A percentile compares a stretch with the other conserved stretches of the same genome.
Evolutionary conservation across 1,284 basidiomycete species (phyloP).

Genomic region (Peniophora sp.): DNA sequence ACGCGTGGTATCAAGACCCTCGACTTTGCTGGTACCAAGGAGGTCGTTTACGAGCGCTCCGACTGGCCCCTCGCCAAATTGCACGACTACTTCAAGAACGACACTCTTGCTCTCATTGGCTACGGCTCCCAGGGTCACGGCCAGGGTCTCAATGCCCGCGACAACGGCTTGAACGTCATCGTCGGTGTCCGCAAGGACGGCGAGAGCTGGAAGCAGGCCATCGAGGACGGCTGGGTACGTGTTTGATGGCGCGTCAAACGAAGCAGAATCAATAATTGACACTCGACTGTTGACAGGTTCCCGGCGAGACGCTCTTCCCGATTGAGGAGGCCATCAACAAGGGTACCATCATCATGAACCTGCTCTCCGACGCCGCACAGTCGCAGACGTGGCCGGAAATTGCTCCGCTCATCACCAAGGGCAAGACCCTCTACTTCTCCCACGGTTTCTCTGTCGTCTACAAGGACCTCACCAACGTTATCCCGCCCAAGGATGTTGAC

Average conservation of each 20-base stretch:
- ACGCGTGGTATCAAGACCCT: slow-evolving; percentile 90
- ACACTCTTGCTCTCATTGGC: slow-evolving; percentile 97
- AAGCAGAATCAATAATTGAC: not conserved
- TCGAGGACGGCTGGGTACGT: slow-evolving; percentile 93
- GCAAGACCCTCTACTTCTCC: slow-evolving; percentile 99
- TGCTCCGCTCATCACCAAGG: slow-evolving; percentile 93
- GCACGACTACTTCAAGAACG: slow-evolving; percentile 99
- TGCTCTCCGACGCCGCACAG: slow-evolving; percentile 97
- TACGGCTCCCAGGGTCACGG: slow-evolving; percentile 99
- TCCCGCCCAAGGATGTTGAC: slow-evolving; percentile 91
- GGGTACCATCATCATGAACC: slow-evolving; percentile 99
- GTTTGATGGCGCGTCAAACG: slow-evolving; percentile 1
- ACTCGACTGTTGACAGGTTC: slow-evolving; percentile 46
- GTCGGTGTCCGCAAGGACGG: slow-evolving; percentile 97
- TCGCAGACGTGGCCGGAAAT: slow-evolving; percentile 89
- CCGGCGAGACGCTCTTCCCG: slow-evolving; percentile 96
- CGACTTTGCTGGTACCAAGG: slow-evolving; percentile 94
- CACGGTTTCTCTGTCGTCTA: slow-evolving; percentile 99
- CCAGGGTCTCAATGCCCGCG: slow-evolving; percentile 97
- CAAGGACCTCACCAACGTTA: slow-evolving; percentile 94
- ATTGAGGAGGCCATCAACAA: slow-evolving; percentile 96
- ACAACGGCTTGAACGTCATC: slow-evolving; percentile 98
- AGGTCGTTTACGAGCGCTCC: slow-evolving; percentile 93
- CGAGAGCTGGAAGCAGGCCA: slow-evolving; percentile 93
- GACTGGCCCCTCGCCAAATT: slow-evolving; percentile 99